Conservation (phyloP, 2,329 filamentous ascomycete species). For the Macrophomina tecta region DNA sequence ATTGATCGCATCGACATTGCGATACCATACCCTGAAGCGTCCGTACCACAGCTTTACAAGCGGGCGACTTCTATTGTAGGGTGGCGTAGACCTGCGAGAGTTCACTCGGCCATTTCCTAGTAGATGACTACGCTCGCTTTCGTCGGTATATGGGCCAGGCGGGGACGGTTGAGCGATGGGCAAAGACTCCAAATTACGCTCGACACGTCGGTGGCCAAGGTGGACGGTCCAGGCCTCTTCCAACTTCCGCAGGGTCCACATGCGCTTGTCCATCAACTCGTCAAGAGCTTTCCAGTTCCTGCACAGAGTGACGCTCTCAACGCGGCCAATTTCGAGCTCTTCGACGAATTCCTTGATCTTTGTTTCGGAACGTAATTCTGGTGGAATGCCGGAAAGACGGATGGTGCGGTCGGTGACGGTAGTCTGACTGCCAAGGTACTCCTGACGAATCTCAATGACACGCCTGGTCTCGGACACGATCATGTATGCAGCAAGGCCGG, state of each 20-base stretch:
- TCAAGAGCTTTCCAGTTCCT: slow-evolving; percentile 87
- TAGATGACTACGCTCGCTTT: slow-evolving; percentile 63
- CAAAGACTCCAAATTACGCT: slow-evolving; percentile 55
- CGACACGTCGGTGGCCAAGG: slow-evolving; percentile 63
- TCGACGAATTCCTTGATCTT: slow-evolving; percentile 88
- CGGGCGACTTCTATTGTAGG: slow-evolving; percentile 62
- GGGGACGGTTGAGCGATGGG: slow-evolving; percentile 57
- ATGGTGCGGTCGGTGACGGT: slow-evolving; percentile 97
- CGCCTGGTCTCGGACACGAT: slow-evolving; percentile 82
- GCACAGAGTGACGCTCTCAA: slow-evolving; percentile 86
- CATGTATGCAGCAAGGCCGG: slow-evolving; percentile 78
- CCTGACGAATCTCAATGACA: slow-evolving; percentile 84
- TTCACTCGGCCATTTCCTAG: slow-evolving; percentile 49
- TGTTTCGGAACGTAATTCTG: slow-evolving; percentile 77
- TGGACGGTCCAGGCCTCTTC: slow-evolving; percentile 85
- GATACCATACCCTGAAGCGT: slow-evolving; percentile 72
- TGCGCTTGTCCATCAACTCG: slow-evolving; percentile 70
- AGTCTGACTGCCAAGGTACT: slow-evolving; percentile 89
- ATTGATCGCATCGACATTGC: slow-evolving; percentile 86
- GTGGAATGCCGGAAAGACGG: slow-evolving; percentile 84
- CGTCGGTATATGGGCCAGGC: slow-evolving; percentile 47
- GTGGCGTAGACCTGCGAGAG: slow-evolving; percentile 29
- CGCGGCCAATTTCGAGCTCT: slow-evolving; percentile 84
- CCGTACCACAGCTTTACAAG: slow-evolving; percentile 80
- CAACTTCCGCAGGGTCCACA: slow-evolving; percentile 69